Base-by-base conservation (phyloP, 2,329 filamentous ascomycete genomes). In the Talaromyces albobiverticillius region DNA sequence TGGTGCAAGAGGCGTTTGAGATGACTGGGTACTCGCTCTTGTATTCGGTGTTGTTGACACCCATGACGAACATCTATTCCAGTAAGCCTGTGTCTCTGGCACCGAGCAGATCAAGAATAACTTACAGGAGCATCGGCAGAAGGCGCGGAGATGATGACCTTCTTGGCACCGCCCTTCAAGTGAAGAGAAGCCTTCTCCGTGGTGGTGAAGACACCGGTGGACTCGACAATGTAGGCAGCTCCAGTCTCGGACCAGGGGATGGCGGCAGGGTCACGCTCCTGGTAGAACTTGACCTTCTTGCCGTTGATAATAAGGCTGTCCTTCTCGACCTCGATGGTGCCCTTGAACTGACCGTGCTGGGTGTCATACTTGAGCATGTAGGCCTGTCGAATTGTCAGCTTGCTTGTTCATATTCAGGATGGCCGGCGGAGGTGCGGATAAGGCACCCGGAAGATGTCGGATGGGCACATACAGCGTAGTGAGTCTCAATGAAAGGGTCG, bases 321-420 rank as follows among this genome's bases (percentile, higher is more conserved):
- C 68, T 82, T 85, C 59, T 85, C 81, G 73, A 88, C 80, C 77
- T 86, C 78, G 77, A 97, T 85, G 59, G 88, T 86, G 68, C 93
- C 93, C 83, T 96, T 95, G 89, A 97, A 99, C 75, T 84, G 75
- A 68, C 94, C 94, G 85, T 99, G 94, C 77, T 89, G 91, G 69
- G 89, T 91, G 84, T 99, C 94, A 78, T 97, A 97, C 84, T 95
- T 95, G 81, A 99, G 88, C 94, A 97, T 97, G 87, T 97, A 97
- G 74, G 89, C 90, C 91, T 96, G 62, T 43, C 23, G 51, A 32
- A 36, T 23, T 18, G 36, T 55, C 46, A 51, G 46, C 58, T 51
- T 57, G 10, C 26, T 53, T 40, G 38, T 29, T n/a, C n/a, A n/a
- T 38, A n/a, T 31, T 29, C 26, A 6, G 26, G 26, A 10, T 22